These are phyloP conservation scores for Periglandula ipomoeae DNA, from an alignment of 2,329 filamentous ascomycete genomes.

Conservation along the genomic window DNA sequence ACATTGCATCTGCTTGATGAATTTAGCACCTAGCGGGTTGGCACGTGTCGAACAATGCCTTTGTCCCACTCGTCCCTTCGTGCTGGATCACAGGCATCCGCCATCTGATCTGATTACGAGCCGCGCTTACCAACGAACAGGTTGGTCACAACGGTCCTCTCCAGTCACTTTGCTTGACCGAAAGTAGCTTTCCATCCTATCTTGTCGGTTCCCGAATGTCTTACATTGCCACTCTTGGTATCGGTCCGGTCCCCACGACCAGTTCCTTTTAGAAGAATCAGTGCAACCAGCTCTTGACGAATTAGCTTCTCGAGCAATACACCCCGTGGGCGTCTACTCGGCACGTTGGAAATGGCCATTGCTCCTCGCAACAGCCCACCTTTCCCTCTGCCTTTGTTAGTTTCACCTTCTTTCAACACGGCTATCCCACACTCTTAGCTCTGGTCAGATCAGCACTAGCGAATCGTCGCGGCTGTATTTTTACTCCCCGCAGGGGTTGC, in stretches of 20 bases:
- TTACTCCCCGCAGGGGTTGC: neutral
- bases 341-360: too few relatives aligned
- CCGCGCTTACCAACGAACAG: neutral
- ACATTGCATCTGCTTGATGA: neutral
- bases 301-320: too few relatives aligned
- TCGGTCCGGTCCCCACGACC: too few relatives aligned
- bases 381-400: conserved; percentile 3
- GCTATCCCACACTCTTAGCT: neutral
- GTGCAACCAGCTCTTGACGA: too few relatives aligned
- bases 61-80: neutral
- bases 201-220: too few relatives aligned
- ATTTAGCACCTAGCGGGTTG: neutral
- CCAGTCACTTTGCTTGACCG: neutral
- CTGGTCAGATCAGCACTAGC: neutral
- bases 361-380: too few relatives aligned
- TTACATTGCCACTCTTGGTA: neutral
- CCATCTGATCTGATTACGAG: too few relatives aligned
- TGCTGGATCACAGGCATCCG: neutral
- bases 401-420: neutral
- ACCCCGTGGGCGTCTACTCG: too few relatives aligned
- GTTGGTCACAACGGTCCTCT: neutral
- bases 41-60: neutral
- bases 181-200: neutral
- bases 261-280: neutral
- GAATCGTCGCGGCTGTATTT: neutral